Evolutionary conservation across 1,284 basidiomycete species (phyloP), one percentile per base, ranked within the genome.

Genomic region (Caloboletus firmus): DNA sequence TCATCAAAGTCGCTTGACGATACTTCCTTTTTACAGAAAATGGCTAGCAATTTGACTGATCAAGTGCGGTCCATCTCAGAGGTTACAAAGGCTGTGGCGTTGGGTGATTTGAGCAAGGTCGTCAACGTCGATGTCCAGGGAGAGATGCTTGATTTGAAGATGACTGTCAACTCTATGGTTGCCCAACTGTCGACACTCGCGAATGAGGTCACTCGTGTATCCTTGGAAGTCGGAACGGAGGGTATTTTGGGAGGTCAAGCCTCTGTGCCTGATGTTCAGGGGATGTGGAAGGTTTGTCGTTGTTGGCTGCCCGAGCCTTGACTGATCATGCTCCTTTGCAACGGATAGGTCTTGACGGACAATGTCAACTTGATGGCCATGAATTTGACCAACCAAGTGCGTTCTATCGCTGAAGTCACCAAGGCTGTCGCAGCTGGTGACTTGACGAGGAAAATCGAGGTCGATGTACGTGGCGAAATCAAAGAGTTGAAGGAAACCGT

Each of bases 41-140:
- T 89, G 85, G 94, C 94, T 0, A 84, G 84, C 48, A 97, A 96
- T 70, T 77, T 98, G 63, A 98, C 96, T 1, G 90, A 95, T 64
- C 96, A 99, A 82, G 96, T 98, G 61, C 89, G 95, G 62, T 95
- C 93, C 54, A 98, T 99, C 58, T 96, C 96, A 1, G 87, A 93
- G 66, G 96, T 99, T 44, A 99, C 97, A 30, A 98, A 96, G 70
- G 93, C 93, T 41, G 96, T 99, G 60, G 96, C 97, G 1, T 80
- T 89, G 57, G 97, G 97, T 51, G 93, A 98, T 67, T 77, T 98
- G 48, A 84, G 80, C 60, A 91, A 94, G 72, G 87, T 88, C 41
- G 93, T 98, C 72, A 88, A 93, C 59, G 95, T 98, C 59, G 95
- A 98, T 66, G 95, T 96, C 24, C 92, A 95, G 70, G 95, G 96